Percentiles rank a stretch among this genome's conserved stretches.
phyloP scores from a whole-genome alignment of 768 basidiomycete species.

The Kockovaella imperatae region DNA sequence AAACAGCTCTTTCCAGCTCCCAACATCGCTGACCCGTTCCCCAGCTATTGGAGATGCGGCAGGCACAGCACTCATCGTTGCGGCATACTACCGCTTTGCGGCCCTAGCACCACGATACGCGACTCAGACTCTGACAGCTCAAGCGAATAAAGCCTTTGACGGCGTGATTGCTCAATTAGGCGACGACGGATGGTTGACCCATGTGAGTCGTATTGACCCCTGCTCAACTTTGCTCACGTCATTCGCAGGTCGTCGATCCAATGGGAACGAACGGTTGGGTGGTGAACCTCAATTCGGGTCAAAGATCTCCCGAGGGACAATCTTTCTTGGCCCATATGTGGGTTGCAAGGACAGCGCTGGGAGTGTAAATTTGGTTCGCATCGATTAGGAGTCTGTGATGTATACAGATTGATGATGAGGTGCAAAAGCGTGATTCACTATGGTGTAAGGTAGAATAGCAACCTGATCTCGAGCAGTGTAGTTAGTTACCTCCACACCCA shows the following conservation, averaged over 20 bases:
- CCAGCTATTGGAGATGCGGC: conserved; percentile 7
- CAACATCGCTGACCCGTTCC: not conserved
- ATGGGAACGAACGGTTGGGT: not conserved
- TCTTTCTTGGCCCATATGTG: not conserved
- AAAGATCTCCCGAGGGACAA: not conserved
- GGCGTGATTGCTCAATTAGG: conserved; percentile 10
- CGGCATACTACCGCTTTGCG: conserved; percentile 14
- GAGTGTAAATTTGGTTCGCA: too few species aligned
- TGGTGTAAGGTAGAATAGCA: too few species aligned
- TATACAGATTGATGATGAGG: too few species aligned
- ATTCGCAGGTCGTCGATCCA: not conserved
- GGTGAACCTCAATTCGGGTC: not conserved
- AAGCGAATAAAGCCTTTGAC: conserved; percentile 8
- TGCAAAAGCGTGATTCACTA: too few species aligned
- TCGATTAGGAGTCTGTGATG: too few species aligned
- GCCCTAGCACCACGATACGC: conserved; percentile 1
- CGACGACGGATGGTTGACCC: conserved; percentile 7
- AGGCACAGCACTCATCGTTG: conserved; percentile 9
- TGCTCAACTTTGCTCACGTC: not conserved
- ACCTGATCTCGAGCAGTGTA: too few species aligned
- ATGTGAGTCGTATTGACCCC: not conserved
- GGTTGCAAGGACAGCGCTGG: not conserved
- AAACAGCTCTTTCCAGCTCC: not conserved
- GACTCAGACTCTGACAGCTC: not conserved
- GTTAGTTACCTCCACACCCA: too few species aligned